Evolutionary conservation across 768 basidiomycete genomes (phyloP).

Genomic region (Leccinellum albellum): DNA sequence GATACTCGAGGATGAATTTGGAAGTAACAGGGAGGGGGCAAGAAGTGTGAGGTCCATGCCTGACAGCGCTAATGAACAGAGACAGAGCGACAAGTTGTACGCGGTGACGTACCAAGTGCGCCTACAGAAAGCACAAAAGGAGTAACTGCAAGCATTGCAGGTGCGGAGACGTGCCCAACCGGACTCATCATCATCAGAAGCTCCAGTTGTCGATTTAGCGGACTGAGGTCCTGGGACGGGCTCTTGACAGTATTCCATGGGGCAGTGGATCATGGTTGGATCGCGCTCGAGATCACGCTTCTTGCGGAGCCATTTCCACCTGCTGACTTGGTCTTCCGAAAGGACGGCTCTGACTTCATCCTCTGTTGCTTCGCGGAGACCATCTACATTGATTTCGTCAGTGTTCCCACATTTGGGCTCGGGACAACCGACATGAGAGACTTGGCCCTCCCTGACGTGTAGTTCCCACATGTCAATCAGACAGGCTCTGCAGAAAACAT

Average conservation of each 20-base stretch:
- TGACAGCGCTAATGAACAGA: slow-evolving; percentile 26
- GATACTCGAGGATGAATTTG: slow-evolving; percentile 62
- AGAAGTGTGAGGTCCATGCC: slow-evolving; percentile 77
- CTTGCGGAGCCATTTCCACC: slow-evolving; percentile 78
- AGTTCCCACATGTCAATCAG: slow-evolving; percentile 78
- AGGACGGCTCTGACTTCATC: slow-evolving; percentile 74
- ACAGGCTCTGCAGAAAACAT: slow-evolving; percentile 83
- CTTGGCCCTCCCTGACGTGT: slow-evolving; percentile 75
- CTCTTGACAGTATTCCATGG: slow-evolving; percentile 75
- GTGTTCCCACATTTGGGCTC: slow-evolving; percentile 73
- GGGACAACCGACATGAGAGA: slow-evolving; percentile 75
- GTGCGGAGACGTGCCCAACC: slow-evolving; percentile 71
- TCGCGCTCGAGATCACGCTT: slow-evolving; percentile 75
- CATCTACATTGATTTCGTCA: slow-evolving; percentile 20
- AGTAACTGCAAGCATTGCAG: slow-evolving; percentile 67
- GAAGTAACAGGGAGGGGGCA: slow-evolving; percentile 71
- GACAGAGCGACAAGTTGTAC: not conserved
- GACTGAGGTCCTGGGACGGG: slow-evolving; percentile 59
- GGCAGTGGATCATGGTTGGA: slow-evolving; percentile 78
- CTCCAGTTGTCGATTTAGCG: slow-evolving; percentile 8
- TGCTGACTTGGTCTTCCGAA: slow-evolving; percentile 54
- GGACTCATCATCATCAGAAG: slow-evolving; percentile 47
- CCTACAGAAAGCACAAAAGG: slow-evolving; percentile 81
- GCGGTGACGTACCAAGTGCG: slow-evolving; percentile 60
- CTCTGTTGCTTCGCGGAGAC: slow-evolving; percentile 50